Evolutionary conservation across 2,329 filamentous ascomycete species (phyloP), one percentile per base, ranked within the genome.

Genomic region (Penicillium fuscoglaucum): DNA sequence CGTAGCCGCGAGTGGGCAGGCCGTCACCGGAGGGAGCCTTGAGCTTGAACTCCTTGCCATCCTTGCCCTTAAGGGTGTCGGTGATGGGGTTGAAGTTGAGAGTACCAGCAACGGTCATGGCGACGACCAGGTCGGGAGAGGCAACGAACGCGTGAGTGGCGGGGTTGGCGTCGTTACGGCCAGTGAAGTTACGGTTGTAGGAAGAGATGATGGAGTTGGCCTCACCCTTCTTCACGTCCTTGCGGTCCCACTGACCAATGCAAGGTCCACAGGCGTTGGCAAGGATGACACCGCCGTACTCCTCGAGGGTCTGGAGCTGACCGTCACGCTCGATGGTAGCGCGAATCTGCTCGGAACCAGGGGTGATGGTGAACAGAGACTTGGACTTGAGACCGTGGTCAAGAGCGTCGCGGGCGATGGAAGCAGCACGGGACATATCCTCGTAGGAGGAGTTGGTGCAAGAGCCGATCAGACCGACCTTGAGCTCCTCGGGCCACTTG

Each of bases 151-250:
- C 91, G 83, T 96, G 92, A 52, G 92, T 96, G 55, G 91, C 91
- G 41, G 92, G 92, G 84, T 96, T 98, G 67, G 90, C 92, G 69
- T 96, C 93, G 78, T 98, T 98, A 76, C 95, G 91, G 67, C 93
- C 93, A 61, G 93, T 98, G 83, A 99, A 98, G 87, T 99, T 98
- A 80, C 95, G 92, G 89, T 99, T 99, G 88, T 97, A 99, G 29
- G 95, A 98, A 47, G 93, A 97, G 76, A 99, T 83, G 77, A 99
- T 99, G 7, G 92, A 96, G 87, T 99, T 99, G 72, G 92, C 83
- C 70, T 90, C 88, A 67, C 93, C 93, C 87, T 98, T 97, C 85
- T 93, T 90, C 57, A 97, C 91, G 69, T 98, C 93, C 66, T 82
- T 83, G 68, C 95, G 90, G 74, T 97, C 92, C 95, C 95, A 98